Conservation (phyloP, 352 stramenopile species). For the Phytophthora capsici region DNA sequence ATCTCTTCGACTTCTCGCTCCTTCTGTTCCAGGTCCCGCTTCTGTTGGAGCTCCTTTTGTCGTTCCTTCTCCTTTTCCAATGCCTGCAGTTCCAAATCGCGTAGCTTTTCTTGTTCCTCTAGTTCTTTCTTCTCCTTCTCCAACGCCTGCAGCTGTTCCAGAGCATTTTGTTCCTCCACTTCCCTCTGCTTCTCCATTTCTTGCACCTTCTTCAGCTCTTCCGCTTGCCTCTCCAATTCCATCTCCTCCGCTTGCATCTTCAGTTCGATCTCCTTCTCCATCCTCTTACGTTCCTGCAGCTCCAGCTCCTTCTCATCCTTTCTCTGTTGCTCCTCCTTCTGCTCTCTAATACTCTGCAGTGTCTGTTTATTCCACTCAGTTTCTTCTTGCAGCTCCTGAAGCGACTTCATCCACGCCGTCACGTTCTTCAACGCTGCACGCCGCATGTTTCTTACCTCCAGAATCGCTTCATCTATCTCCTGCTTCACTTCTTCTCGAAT, state of each 20-base stretch:
- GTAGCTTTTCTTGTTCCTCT: neutral
- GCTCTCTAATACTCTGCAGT: constrained; percentile 6
- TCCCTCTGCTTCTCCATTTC: constrained; percentile 6
- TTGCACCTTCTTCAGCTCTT: constrained; percentile 12
- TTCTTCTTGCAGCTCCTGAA: constrained; percentile 17
- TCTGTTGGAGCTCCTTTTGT: constrained; percentile 1
- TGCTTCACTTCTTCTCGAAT: constrained; percentile 14
- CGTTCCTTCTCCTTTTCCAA: constrained; percentile 1
- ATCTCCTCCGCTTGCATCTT: constrained; percentile 8
- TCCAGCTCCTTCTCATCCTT: neutral
- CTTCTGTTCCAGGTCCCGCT: neutral
- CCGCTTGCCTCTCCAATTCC: neutral
- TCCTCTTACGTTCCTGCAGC: constrained; percentile 1
- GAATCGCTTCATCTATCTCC: constrained; percentile 16
- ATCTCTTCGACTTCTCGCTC: neutral
- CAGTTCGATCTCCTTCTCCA: constrained; percentile 5
- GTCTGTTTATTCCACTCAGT: constrained; percentile 28
- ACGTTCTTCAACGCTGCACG: constrained; percentile 18
- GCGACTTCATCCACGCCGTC: constrained; percentile 27
- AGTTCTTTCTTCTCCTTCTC: neutral
- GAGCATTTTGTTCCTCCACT: neutral
- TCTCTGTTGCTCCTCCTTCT: constrained; percentile 1
- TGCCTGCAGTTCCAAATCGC: neutral
- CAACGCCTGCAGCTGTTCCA: neutral
- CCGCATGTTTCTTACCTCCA: constrained; percentile 14